Percentiles rank a stretch among this genome's conserved stretches.
Conservation (phyloP, 2,329 filamentous ascomycete species). For the Fusarium tupiense region DNA sequence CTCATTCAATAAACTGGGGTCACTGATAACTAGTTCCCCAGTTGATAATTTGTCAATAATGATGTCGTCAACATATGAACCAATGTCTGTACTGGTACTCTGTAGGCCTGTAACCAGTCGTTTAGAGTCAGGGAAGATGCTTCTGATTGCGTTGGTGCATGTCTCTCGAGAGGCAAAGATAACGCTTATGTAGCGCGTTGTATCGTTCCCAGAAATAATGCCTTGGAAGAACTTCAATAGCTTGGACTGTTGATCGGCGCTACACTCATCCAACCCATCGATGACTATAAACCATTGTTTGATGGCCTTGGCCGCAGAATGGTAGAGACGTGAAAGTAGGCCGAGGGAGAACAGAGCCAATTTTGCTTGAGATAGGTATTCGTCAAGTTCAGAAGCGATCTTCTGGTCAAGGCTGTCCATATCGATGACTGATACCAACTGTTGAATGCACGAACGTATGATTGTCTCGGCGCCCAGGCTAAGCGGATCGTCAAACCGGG, state of each 20-base stretch:
- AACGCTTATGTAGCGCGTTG: background rate
- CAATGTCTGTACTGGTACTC: background rate
- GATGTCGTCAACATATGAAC: background rate
- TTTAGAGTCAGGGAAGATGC: background rate
- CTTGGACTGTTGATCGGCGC: background rate
- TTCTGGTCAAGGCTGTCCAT: background rate
- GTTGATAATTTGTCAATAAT: background rate
- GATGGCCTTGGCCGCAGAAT: accelerated
- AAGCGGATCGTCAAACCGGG: accelerated
- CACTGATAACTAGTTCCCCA: accelerated
- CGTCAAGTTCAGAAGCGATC: background rate
- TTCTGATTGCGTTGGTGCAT: background rate
- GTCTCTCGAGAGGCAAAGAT: background rate
- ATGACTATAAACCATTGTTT: background rate
- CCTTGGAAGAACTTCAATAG: background rate
- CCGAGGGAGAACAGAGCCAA: background rate
- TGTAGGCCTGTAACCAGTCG: background rate
- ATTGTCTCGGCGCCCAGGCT: background rate
- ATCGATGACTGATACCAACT: background rate
- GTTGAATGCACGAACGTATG: background rate
- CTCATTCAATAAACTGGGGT: background rate
- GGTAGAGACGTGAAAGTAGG: accelerated
- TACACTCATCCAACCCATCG: background rate
- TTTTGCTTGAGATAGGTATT: background rate
- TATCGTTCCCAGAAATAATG: accelerated